A percentile compares a stretch with the other conserved stretches of the same genome.
Evolutionary conservation across 192 early-diverging fungal genomes (phyloP).

Genomic region (Mortierella antarctica): DNA sequence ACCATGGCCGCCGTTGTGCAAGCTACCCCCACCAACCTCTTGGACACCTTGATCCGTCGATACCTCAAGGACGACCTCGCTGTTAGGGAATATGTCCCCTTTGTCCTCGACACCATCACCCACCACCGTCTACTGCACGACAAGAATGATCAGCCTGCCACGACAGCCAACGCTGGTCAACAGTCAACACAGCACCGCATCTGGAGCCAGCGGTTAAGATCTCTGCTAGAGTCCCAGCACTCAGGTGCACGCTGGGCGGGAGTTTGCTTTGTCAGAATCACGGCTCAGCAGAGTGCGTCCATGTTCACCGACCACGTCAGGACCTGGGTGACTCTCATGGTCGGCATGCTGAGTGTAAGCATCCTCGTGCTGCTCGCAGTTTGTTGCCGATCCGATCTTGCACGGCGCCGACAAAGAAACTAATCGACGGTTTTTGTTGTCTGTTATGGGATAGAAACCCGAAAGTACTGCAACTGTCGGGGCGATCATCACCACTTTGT

Average conservation of each 20-base stretch:
- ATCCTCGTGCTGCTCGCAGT: neutral
- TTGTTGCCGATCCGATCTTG: neutral
- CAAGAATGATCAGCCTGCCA: slow-evolving; percentile 11
- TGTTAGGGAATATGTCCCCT: slow-evolving; percentile 55
- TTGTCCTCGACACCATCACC: slow-evolving; percentile 61
- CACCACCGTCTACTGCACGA: slow-evolving; percentile 54
- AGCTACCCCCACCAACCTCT: slow-evolving; percentile 42
- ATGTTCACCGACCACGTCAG: slow-evolving; percentile 54
- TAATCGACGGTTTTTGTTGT: neutral
- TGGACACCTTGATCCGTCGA: slow-evolving; percentile 48
- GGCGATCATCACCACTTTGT: slow-evolving; percentile 57
- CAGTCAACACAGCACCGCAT: slow-evolving; percentile 54
- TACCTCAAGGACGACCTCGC: slow-evolving; percentile 54
- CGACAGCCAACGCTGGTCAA: slow-evolving; percentile 6
- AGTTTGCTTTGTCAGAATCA: slow-evolving; percentile 58
- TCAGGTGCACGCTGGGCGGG: slow-evolving; percentile 61
- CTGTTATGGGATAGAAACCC: slow-evolving; percentile 49
- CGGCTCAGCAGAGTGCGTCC: slow-evolving; percentile 57
- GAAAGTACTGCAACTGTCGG: slow-evolving; percentile 53
- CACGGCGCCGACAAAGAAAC: neutral
- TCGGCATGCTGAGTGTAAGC: slow-evolving; percentile 58
- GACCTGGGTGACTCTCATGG: slow-evolving; percentile 57
- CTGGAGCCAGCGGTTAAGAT: slow-evolving; percentile 65
- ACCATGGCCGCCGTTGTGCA: slow-evolving; percentile 28
- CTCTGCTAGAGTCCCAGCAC: slow-evolving; percentile 64